Evolutionary conservation across 2,329 filamentous ascomycete species (phyloP).

Genomic region (Teratosphaeria nubilosa): DNA sequence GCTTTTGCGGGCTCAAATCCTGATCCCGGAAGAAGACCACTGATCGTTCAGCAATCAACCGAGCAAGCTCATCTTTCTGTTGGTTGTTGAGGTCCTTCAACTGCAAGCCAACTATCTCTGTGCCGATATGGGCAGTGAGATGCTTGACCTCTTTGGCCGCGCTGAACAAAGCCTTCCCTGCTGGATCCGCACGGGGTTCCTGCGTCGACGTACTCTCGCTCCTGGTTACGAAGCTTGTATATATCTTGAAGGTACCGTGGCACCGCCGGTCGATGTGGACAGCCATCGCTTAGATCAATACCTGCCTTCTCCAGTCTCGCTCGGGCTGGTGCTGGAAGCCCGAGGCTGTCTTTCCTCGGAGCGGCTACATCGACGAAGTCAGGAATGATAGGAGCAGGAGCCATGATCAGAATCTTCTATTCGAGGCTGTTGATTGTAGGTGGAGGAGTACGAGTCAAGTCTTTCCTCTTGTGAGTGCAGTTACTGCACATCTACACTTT

Average conservation of each 20-base stretch:
- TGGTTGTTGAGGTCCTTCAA: constrained; percentile 50
- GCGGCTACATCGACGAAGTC: constrained; percentile 52
- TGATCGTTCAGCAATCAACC: constrained; percentile 51
- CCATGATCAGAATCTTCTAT: constrained; percentile 6
- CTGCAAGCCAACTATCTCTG: constrained; percentile 54
- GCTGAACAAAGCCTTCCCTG: constrained; percentile 42
- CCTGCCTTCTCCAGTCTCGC: constrained; percentile 56
- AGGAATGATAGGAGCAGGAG: constrained; percentile 12
- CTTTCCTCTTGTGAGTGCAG: neutral
- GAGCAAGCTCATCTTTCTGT: constrained; percentile 39
- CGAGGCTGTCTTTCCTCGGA: constrained; percentile 54
- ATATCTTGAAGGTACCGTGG: constrained; percentile 63
- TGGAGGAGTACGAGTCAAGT: neutral
- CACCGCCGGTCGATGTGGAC: constrained; percentile 58
- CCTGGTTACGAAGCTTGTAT: constrained; percentile 49
- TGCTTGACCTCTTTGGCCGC: constrained; percentile 42
- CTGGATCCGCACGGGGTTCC: constrained; percentile 51
- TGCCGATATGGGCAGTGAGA: constrained; percentile 53
- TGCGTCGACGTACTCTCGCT: constrained; percentile 45
- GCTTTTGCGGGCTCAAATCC: constrained; percentile 50
- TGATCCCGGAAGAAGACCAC: constrained; percentile 61
- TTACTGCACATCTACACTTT: neutral
- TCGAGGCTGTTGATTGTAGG: no score
- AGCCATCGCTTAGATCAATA: constrained; percentile 59
- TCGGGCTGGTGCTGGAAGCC: constrained; percentile 48